Percentiles rank a stretch among this genome's conserved stretches.
Evolutionary conservation across 2,329 filamentous ascomycete species (phyloP).

Genomic region (Sporothrix sp.): DNA sequence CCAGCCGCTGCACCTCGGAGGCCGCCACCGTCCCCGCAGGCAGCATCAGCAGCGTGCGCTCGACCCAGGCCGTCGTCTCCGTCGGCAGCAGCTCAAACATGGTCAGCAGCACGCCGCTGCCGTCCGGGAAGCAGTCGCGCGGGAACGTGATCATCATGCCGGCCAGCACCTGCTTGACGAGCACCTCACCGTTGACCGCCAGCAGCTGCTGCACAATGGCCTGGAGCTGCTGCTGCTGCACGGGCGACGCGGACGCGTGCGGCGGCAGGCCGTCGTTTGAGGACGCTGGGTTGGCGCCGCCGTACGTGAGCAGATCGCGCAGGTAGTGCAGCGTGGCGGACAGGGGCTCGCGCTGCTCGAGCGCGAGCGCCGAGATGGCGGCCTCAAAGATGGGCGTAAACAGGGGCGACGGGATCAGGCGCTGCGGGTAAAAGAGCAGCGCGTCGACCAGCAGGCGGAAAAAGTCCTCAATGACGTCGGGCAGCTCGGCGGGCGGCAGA

Average conservation of each 20-base stretch:
- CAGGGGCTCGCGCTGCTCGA: slow-evolving; percentile 86
- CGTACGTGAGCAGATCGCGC: slow-evolving; percentile 83
- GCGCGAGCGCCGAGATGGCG: slow-evolving; percentile 70
- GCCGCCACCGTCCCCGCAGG: slow-evolving; percentile 73
- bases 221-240: slow-evolving; percentile 63
- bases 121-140: slow-evolving; percentile 88
- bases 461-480: slow-evolving; percentile 87
- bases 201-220: slow-evolving; percentile 65
- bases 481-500: slow-evolving; percentile 62
- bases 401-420: slow-evolving; percentile 68
- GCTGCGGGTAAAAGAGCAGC: slow-evolving; percentile 81
- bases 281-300: slow-evolving; percentile 60
- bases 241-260: neutral
- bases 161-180: slow-evolving; percentile 83
- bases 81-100: slow-evolving; percentile 80
- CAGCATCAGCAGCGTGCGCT: slow-evolving; percentile 72
- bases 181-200: slow-evolving; percentile 57
- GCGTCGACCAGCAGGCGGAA: slow-evolving; percentile 89
- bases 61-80: slow-evolving; percentile 73
- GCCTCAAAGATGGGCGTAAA: slow-evolving; percentile 79
- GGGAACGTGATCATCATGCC: slow-evolving; percentile 99
- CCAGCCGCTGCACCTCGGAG: slow-evolving; percentile 69
- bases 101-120: slow-evolving; percentile 80
- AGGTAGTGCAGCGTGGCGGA: slow-evolving; percentile 89
- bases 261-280: slow-evolving; percentile 26